These are phyloP conservation scores for Sclerotinia glacialis DNA, from an alignment of 2,329 filamentous ascomycete genomes.

Conservation along the genomic window DNA sequence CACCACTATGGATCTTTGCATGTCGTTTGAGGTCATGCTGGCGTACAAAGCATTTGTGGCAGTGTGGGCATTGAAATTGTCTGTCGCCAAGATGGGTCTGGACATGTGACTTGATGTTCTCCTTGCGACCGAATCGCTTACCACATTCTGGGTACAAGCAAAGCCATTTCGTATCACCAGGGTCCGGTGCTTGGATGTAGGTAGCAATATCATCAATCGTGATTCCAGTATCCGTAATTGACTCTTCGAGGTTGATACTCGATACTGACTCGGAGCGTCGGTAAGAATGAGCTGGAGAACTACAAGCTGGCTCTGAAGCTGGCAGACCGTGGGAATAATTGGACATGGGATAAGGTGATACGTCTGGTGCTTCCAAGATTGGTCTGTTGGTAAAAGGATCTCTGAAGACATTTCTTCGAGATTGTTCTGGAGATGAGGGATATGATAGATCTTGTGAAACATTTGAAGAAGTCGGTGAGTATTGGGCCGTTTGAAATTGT, in stretches of 20 bases:
- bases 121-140: conserved; percentile 92
- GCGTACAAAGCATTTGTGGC: conserved; percentile 92
- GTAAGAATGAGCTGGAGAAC: conserved; percentile 41
- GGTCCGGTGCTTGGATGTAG: conserved; percentile 70
- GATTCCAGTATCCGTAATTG: conserved; percentile 76
- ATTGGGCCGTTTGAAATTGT: conserved; percentile 29
- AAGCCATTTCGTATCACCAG: conserved; percentile 73
- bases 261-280: conserved; percentile 58
- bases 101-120: conserved; percentile 98
- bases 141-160: conserved; percentile 76
- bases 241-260: conserved; percentile 62
- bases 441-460: conserved; percentile 51
- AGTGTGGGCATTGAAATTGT: conserved; percentile 90
- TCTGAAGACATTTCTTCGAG: conserved; percentile 46
- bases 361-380: conserved; percentile 39
- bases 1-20: conserved; percentile 93
- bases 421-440: conserved; percentile 50
- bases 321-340: conserved; percentile 25
- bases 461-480: conserved; percentile 34
- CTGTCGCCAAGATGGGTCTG: conserved; percentile 97
- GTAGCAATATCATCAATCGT: conserved; percentile 78
- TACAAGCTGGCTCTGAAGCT: conserved; percentile 23
- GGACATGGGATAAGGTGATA: conserved; percentile 29
- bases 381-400: conserved; percentile 47
- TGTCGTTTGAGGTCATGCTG: conserved; percentile 97